Conservation (phyloP, 1,139 yeast species). For the Hansenula lynferdii region DNA sequence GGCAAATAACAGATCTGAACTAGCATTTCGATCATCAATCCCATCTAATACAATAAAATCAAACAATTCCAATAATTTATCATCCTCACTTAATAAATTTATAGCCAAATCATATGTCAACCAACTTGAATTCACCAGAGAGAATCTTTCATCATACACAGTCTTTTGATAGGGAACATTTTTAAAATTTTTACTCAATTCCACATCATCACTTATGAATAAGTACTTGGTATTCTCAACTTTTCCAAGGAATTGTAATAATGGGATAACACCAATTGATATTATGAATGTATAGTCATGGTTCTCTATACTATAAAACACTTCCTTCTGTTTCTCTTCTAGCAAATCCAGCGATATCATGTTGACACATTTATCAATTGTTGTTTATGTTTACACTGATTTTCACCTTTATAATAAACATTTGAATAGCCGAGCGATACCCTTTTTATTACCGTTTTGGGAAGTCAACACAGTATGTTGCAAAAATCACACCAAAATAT, state of each 20-base stretch:
- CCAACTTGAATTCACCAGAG: conserved; percentile 1
- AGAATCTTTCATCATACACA: conserved; percentile 3
- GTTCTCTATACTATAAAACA: conserved; percentile 1
- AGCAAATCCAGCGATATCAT: conserved; percentile 1
- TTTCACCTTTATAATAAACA: background rate
- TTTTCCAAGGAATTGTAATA: background rate
- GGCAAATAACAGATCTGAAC: conserved; percentile 11
- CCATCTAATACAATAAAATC: conserved; percentile 13
- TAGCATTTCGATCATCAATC: conserved; percentile 8
- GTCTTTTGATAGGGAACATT: conserved; percentile 1
- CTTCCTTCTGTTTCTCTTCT: background rate
- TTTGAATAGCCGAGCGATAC: background rate
- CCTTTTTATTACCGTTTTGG: background rate
- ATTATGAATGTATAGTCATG: conserved; percentile 1
- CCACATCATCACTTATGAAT: conserved; percentile 1
- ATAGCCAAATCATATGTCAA: conserved; percentile 5
- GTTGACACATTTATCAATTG: background rate
- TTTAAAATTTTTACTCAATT: background rate
- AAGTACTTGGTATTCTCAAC: background rate
- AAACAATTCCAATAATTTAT: background rate
- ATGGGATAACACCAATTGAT: background rate
- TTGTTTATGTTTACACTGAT: background rate
- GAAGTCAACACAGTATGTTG: background rate
- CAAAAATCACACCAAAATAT: background rate
- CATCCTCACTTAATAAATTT: conserved; percentile 2